Base-by-base conservation (phyloP, 805 yeast species). In the Lachancea fermentati region DNA sequence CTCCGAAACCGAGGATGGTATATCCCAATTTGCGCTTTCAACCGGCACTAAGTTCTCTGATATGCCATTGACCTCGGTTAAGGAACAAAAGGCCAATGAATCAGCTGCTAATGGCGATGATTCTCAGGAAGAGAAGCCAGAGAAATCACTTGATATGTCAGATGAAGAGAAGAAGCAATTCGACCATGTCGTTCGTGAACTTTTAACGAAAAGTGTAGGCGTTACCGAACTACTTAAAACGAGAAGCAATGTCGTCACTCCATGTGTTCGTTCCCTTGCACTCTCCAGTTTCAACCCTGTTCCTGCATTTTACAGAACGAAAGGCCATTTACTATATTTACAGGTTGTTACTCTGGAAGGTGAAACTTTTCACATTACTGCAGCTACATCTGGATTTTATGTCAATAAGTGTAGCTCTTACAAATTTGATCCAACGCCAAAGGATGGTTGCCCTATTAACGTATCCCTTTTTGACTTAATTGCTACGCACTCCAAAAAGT, bases 221-320 rank as follows among this genome's bases (percentile, higher is more conserved):
- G 39, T 51, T 5, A 41, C 36, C 14, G 43, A 49, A 11, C 35
- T 52, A 14, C 49, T 51, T 30, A 41, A 48, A 18, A 42, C 58
- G 1, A 53, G 50, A 17, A 36, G 47, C 18, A 44, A 43, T 31
- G 41, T 61, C 12, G 51, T 60, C 16, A 51, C 60, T 1, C 70
- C 72, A 25, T 61, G 67, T 42, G 67, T 76, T 13, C 69, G 72
- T 39, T 83, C 91, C 6, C 64, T 93, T 45, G 75, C 71, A 39
- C 59, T 87, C 36, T 85, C 96, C 11, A 75, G 77, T 39, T 91
- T 96, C 93, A 81, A 85, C 48, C 96, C 97, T 3, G 87, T 87
- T 11, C 81, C 91, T 22, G 68, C 81, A 13, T 65, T 69, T 37
- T 76, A 73, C 57, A 74, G 68, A 50, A 42, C 65, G n/a, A 74